phyloP scores from a whole-genome alignment of 1,284 basidiomycete genomes.

The Ganoderma lingzhi region DNA sequence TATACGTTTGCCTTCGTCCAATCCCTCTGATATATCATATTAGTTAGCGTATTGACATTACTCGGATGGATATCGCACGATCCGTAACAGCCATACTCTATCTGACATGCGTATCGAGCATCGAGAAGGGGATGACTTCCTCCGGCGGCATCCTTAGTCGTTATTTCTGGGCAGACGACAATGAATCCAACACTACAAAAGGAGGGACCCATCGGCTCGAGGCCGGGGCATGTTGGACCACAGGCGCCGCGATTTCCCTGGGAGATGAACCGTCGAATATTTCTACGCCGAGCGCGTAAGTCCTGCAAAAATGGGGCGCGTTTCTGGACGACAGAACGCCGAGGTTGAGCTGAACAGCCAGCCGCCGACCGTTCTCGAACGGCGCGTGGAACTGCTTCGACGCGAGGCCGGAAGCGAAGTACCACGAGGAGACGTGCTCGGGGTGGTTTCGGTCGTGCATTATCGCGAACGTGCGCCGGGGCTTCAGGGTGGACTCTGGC shows the following conservation, averaged over 20 bases:
- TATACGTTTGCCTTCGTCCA: too few species aligned
- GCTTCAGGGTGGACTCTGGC: too few species aligned
- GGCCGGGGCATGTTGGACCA: not conserved
- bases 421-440: conserved; percentile 25
- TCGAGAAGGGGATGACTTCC: not conserved
- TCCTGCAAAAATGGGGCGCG: not conserved
- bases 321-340: not conserved
- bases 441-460: conserved; percentile 14
- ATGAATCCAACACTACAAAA: conserved; percentile 4
- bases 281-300: conserved; percentile 14
- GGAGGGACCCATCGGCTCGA: conserved; percentile 6
- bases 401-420: conserved; percentile 19
- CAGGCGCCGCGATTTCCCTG: not conserved
- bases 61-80: too few species aligned
- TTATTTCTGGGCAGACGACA: not conserved
- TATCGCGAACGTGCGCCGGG: not conserved
- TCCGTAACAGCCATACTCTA: not conserved
- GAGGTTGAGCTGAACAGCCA: conserved; percentile 15
- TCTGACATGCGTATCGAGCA: not conserved
- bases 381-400: conserved; percentile 16
- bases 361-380: not conserved
- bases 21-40: too few species aligned
- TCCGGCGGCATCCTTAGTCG: not conserved
- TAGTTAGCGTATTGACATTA: too few species aligned
- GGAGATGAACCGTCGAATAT: not conserved